phyloP scores from a whole-genome alignment of 2,329 filamentous ascomycete species.

The Phyllosticta citribraziliensis region DNA sequence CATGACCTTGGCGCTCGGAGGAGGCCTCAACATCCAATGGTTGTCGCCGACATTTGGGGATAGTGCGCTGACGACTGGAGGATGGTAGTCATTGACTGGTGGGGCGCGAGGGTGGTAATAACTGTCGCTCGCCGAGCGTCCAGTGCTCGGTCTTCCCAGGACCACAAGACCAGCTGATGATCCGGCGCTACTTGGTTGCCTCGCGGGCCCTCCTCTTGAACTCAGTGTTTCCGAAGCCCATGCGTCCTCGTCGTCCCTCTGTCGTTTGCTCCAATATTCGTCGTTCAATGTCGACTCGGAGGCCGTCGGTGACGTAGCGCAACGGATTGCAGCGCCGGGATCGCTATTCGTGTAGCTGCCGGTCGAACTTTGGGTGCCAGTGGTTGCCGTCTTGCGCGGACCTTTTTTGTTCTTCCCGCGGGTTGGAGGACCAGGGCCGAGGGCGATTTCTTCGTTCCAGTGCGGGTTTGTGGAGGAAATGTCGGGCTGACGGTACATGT shows the following conservation, averaged over 20 bases:
- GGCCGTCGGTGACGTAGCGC: conserved; percentile 10
- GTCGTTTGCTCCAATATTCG: conserved; percentile 63
- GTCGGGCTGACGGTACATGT: conserved; percentile 66
- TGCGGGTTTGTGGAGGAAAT: conserved; percentile 81
- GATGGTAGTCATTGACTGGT: conserved; percentile 77
- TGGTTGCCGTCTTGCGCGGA: conserved; percentile 50
- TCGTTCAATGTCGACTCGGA: conserved; percentile 28
- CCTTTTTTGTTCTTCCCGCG: conserved; percentile 49
- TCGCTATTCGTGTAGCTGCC: conserved; percentile 36
- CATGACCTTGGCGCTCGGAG: conserved; percentile 85
- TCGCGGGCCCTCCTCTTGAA: conserved; percentile 42
- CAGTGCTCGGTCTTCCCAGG: conserved; percentile 20
- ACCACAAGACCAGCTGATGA: conserved; percentile 23
- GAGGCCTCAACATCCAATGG: conserved; percentile 87
- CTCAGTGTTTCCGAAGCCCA: conserved; percentile 52
- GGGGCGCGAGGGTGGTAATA: conserved; percentile 42
- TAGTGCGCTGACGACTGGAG: conserved; percentile 70
- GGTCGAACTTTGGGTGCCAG: conserved; percentile 40
- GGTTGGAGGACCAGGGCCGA: conserved; percentile 66
- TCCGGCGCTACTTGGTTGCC: conserved; percentile 19
- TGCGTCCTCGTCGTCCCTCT: conserved; percentile 78
- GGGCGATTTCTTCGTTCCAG: conserved; percentile 77
- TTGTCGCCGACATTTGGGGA: conserved; percentile 60
- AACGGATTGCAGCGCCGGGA: conserved; percentile 12
- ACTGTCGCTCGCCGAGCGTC: conserved; percentile 20